Percentiles rank a stretch among this genome's conserved stretches.
Evolutionary conservation across 2,329 filamentous ascomycete species (phyloP).

Genomic region (Nothopassalora personata): DNA sequence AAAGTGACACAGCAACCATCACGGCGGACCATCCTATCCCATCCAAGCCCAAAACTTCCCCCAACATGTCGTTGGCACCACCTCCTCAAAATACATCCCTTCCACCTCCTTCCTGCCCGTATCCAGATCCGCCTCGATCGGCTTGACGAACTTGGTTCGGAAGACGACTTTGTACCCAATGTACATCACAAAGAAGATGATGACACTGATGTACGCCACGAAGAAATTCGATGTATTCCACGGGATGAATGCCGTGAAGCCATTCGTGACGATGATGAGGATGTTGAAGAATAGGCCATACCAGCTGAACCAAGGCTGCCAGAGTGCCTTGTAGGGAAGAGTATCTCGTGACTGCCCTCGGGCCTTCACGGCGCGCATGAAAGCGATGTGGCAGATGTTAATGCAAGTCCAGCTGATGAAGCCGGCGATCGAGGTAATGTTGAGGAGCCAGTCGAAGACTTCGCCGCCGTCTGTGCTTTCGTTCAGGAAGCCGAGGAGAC

Average conservation of each 20-base stretch:
- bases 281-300: constrained; percentile 60
- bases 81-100: constrained; percentile 32
- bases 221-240: constrained; percentile 69
- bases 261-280: constrained; percentile 69
- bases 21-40: constrained; percentile 2
- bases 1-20: too few species aligned
- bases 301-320: constrained; percentile 68
- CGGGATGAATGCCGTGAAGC: constrained; percentile 69
- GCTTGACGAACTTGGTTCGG: constrained; percentile 36
- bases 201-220: constrained; percentile 68
- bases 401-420: constrained; percentile 68
- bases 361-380: constrained; percentile 61
- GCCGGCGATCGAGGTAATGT: constrained; percentile 66
- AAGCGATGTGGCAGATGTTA: constrained; percentile 66
- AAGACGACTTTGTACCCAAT: constrained; percentile 65
- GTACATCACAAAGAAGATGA: constrained; percentile 64
- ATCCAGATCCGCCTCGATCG: constrained; percentile 40
- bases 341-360: constrained; percentile 64
- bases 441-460: constrained; percentile 70
- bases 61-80: constrained; percentile 28
- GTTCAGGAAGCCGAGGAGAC: constrained; percentile 68
- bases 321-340: constrained; percentile 64
- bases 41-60: constrained; percentile 31
- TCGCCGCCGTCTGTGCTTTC: constrained; percentile 63
- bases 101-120: constrained; percentile 38